phyloP scores from a whole-genome alignment of 345 rosid species.

The Brassica cretica region DNA sequence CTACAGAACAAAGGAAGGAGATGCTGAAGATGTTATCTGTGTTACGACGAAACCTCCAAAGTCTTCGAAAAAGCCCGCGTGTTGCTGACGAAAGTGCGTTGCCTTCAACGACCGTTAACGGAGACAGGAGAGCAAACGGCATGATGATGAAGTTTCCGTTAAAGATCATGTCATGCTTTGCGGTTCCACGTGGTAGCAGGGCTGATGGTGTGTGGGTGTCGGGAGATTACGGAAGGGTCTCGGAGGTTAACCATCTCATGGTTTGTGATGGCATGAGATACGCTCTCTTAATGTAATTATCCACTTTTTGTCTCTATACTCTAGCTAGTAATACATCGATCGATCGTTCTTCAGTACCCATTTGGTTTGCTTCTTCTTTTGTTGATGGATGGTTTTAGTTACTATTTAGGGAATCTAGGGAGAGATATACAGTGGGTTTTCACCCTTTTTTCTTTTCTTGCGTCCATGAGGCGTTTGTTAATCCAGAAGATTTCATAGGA shows the following conservation, averaged over 20 bases:
- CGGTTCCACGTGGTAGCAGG: conserved; percentile 63
- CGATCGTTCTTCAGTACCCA: conserved; percentile 3
- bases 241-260: conserved; percentile 88
- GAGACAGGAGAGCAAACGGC: conserved; percentile 35
- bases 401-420: conserved; percentile 4
- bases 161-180: conserved; percentile 67
- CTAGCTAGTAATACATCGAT: conserved; percentile 11
- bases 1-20: neutral
- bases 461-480: conserved; percentile 18
- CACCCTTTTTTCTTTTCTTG: neutral
- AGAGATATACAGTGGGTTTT: conserved; percentile 17
- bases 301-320: conserved; percentile 20
- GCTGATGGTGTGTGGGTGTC: conserved; percentile 76
- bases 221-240: conserved; percentile 56
- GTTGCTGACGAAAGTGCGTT: conserved; percentile 74
- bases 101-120: conserved; percentile 31
- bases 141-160: conserved; percentile 46
- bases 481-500: conserved; percentile 1
- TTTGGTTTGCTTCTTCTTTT: conserved; percentile 16
- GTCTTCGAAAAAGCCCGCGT: conserved; percentile 56
- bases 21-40: conserved; percentile 50
- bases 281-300: conserved; percentile 78
- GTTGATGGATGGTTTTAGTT: conserved; percentile 1
- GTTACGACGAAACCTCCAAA: conserved; percentile 47
- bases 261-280: conserved; percentile 92